Conservation (phyloP, 805 yeast species). For the Pichia eremophila region DNA sequence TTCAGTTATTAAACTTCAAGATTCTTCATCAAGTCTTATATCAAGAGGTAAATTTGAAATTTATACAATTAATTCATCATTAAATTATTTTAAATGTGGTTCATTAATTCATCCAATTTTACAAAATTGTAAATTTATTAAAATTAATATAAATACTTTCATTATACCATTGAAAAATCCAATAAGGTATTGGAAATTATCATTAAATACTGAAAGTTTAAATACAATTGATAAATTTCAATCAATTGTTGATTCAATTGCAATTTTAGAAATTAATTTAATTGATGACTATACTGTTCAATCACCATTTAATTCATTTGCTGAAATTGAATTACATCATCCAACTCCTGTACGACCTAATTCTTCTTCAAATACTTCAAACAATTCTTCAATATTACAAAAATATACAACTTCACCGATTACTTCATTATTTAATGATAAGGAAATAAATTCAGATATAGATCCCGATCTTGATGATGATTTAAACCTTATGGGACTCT, state of each 20-base stretch:
- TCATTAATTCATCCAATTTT: conserved; percentile 65
- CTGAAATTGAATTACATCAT: not conserved
- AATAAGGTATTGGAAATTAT: conserved; percentile 61
- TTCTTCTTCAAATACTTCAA: not conserved
- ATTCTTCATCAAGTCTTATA: conserved; percentile 24
- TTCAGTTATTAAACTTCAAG: not conserved
- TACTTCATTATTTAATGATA: no score
- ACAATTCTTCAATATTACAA: no score
- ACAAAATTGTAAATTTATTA: conserved; percentile 50
- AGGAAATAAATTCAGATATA: no score
- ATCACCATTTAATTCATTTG: conserved; percentile 8
- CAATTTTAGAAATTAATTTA: conserved; percentile 11
- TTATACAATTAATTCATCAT: conserved; percentile 44
- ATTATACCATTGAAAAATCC: conserved; percentile 65
- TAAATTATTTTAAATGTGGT: conserved; percentile 52
- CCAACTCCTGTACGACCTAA: not conserved
- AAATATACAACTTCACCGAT: no score
- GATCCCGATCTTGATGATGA: no score
- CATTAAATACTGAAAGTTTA: conserved; percentile 14
- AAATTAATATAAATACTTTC: conserved; percentile 40
- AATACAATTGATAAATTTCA: conserved; percentile 28
- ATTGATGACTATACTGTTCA: conserved; percentile 1
- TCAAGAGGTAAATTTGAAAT: conserved; percentile 54
- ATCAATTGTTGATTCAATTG: conserved; percentile 10
- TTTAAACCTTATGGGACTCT: no score